phyloP scores from a whole-genome alignment of 2,329 filamentous ascomycete genomes.

The Claviceps citrina region DNA sequence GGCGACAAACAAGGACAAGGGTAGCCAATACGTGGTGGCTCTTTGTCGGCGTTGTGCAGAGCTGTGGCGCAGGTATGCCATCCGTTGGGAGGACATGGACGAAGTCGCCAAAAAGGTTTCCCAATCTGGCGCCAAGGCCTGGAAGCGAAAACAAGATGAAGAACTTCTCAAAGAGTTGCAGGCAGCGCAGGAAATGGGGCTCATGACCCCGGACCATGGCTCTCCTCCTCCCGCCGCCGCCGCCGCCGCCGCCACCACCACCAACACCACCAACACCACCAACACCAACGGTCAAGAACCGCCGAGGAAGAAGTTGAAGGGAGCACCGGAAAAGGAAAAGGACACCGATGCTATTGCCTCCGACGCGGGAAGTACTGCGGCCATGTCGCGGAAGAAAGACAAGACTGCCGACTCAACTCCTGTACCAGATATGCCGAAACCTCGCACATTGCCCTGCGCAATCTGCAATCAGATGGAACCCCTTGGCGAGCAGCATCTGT shows the following conservation, averaged over 20 bases:
- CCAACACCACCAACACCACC: too few species aligned
- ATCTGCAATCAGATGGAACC: constrained; percentile 66
- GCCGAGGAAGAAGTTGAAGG: constrained; percentile 51
- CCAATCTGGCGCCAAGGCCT: constrained; percentile 62
- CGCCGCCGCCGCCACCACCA: constrained; percentile 6
- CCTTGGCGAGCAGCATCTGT: constrained; percentile 53
- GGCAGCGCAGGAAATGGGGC: constrained; percentile 44
- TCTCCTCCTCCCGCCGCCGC: constrained; percentile 18
- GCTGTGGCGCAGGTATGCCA: constrained; percentile 88
- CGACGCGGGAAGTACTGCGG: constrained; percentile 27
- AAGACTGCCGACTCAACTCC: constrained; percentile 39
- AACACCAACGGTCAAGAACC: constrained; percentile 31
- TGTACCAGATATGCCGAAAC: constrained; percentile 61
- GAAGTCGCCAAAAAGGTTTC: constrained; percentile 80
- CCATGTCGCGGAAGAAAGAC: constrained; percentile 43
- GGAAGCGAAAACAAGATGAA: constrained; percentile 82
- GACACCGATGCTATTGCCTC: constrained; percentile 32
- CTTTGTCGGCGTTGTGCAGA: constrained; percentile 83
- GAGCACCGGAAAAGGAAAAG: constrained; percentile 27
- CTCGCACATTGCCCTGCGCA: constrained; percentile 66
- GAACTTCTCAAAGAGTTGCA: constrained; percentile 65
- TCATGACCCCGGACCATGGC: constrained; percentile 28
- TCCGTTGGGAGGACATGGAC: constrained; percentile 89
- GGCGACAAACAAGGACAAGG: constrained; percentile 59
- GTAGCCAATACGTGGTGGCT: constrained; percentile 57